phyloP scores from a whole-genome alignment of 2,329 filamentous ascomycete species.

The Phyllachora maydis region DNA sequence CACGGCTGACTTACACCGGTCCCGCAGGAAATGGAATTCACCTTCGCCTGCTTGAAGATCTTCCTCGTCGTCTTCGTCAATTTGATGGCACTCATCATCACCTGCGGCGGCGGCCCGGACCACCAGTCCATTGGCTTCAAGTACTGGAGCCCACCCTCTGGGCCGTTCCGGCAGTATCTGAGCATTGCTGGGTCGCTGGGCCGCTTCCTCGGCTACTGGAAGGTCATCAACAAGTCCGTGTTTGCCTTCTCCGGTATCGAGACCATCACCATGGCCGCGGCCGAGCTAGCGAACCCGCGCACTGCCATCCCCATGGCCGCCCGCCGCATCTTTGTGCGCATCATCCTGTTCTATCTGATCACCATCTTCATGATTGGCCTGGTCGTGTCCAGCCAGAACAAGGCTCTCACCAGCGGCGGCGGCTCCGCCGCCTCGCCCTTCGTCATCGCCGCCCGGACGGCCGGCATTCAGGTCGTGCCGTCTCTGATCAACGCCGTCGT shows the following conservation, averaged over 20 bases:
- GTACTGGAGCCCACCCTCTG: conserved; percentile 4
- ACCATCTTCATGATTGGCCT: conserved; percentile 8
- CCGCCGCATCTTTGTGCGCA: conserved; percentile 8
- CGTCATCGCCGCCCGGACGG: conserved; percentile 1
- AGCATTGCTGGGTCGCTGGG: conserved; percentile 19
- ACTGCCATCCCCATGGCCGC: not conserved
- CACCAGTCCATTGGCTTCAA: conserved; percentile 1
- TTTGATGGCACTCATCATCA: conserved; percentile 10
- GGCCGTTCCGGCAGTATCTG: conserved; percentile 25
- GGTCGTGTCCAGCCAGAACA: conserved; percentile 1
- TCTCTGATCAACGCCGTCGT: conserved; percentile 25
- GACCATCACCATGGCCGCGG: not conserved
- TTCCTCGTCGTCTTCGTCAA: conserved; percentile 9
- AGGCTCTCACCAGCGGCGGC: not conserved
- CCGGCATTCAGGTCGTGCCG: conserved; percentile 9
- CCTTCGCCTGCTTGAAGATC: conserved; percentile 2
- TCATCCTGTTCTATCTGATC: conserved; percentile 9
- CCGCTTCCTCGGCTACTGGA: conserved; percentile 22
- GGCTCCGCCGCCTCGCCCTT: conserved; percentile 1
- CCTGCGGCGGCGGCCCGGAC: conserved; percentile 9
- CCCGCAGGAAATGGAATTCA: conserved; percentile 2
- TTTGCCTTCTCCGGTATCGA: conserved; percentile 13
- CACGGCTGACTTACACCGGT: too few species aligned
- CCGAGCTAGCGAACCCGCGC: conserved; percentile 1
- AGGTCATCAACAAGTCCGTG: conserved; percentile 15